phyloP scores from a whole-genome alignment of 352 stramenopile species.

The Phytophthora agathidicida region DNA sequence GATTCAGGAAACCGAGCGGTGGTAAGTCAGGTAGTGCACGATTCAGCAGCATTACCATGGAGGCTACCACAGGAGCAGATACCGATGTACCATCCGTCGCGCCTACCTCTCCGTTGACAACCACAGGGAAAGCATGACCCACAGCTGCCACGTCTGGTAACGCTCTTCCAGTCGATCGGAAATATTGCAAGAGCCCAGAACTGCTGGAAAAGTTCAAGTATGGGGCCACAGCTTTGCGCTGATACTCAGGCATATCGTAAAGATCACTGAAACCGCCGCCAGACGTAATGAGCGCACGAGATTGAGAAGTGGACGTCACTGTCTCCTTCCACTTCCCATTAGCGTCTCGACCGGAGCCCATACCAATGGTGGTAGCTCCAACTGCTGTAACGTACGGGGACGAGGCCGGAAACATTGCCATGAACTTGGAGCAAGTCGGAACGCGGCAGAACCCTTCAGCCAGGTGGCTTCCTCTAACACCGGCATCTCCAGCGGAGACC shows the following conservation, averaged over 20 bases:
- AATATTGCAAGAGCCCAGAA: constrained; percentile 33
- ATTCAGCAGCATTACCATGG: constrained; percentile 70
- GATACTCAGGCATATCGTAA: constrained; percentile 55
- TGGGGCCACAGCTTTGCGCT: constrained; percentile 39
- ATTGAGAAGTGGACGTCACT: constrained; percentile 48
- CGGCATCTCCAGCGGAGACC: constrained; percentile 70
- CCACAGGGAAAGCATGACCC: constrained; percentile 67
- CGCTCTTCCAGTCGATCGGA: constrained; percentile 51
- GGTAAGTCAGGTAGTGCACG: constrained; percentile 41
- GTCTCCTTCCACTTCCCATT: constrained; percentile 49
- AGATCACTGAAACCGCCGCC: constrained; percentile 75
- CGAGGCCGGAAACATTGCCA: constrained; percentile 72
- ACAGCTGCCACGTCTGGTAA: constrained; percentile 73
- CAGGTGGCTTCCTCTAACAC: constrained; percentile 60
- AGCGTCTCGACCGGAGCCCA: constrained; percentile 3
- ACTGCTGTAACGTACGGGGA: constrained; percentile 79
- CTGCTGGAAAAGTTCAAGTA: constrained; percentile 43
- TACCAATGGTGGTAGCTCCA: constrained; percentile 58
- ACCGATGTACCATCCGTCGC: constrained; percentile 78
- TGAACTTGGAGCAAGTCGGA: constrained; percentile 49
- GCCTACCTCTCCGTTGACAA: constrained; percentile 55
- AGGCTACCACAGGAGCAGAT: constrained; percentile 70
- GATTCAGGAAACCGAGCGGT: constrained; percentile 73
- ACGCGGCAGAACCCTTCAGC: constrained; percentile 51
- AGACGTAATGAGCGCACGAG: constrained; percentile 70